Conservation (phyloP, 164 flowering plant genomes). For the Chloranthus sessilifolius region DNA sequence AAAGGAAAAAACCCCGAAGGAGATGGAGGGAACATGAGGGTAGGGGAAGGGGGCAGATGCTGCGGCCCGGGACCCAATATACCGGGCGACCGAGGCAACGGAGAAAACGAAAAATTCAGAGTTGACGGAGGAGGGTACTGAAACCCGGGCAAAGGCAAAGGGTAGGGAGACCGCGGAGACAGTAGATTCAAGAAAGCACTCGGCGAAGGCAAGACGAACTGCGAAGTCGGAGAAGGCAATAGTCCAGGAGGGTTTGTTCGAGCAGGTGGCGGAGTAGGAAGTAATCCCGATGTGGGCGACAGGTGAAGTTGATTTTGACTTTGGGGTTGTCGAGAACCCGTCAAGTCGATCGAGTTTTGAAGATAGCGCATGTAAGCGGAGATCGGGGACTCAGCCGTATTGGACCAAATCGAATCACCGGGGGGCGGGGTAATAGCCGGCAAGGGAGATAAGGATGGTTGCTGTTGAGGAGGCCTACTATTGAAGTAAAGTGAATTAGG, state of each 20-base stretch:
- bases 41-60: slow-evolving; percentile 69
- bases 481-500: slow-evolving; percentile 1
- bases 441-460: slow-evolving; percentile 23
- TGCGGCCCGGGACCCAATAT: slow-evolving; percentile 93
- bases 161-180: slow-evolving; percentile 87
- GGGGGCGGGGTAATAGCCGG: slow-evolving; percentile 32
- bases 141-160: slow-evolving; percentile 69
- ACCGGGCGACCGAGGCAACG: slow-evolving; percentile 61
- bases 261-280: slow-evolving; percentile 61
- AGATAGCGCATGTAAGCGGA: slow-evolving; percentile 92
- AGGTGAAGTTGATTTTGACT: slow-evolving; percentile 13
- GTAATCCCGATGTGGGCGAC: slow-evolving; percentile 40
- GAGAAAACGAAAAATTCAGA: slow-evolving; percentile 49
- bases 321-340: slow-evolving; percentile 31
- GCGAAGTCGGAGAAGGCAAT: slow-evolving; percentile 84
- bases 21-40: slow-evolving; percentile 59
- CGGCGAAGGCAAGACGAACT: slow-evolving; percentile 80
- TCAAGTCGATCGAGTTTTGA: slow-evolving; percentile 54
- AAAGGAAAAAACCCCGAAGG: slow-evolving; percentile 73
- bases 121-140: slow-evolving; percentile 67
- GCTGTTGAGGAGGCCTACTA: slow-evolving; percentile 19
- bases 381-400: slow-evolving; percentile 74
- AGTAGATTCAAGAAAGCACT: slow-evolving; percentile 44
- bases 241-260: slow-evolving; percentile 40
- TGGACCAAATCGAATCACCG: slow-evolving; percentile 40